Conservation (phyloP, 108 stramenopile genomes). For the Fragilariopsis cylindrus region DNA sequence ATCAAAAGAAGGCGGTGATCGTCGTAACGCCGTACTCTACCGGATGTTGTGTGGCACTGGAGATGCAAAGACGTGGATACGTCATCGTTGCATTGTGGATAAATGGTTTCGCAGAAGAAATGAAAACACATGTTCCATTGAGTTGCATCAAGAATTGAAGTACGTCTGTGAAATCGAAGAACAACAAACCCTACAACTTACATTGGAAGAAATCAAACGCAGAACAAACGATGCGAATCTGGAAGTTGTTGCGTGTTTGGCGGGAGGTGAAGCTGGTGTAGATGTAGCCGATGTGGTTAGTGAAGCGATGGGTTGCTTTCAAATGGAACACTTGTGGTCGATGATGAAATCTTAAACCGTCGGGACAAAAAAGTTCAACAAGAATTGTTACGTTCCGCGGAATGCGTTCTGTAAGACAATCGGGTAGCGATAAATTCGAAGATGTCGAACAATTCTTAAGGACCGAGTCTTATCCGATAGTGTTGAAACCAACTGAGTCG, state of each 20-base stretch:
- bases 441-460: constrained; percentile 72
- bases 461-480: constrained; percentile 70
- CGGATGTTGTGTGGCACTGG: constrained; percentile 80
- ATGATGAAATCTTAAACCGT: constrained; percentile 58
- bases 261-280: constrained; percentile 87
- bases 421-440: constrained; percentile 71
- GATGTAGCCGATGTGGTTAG: constrained; percentile 70
- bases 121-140: constrained; percentile 72
- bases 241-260: constrained; percentile 55
- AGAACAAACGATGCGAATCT: constrained; percentile 32
- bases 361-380: constrained; percentile 87
- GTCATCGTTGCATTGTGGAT: constrained; percentile 63
- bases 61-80: constrained; percentile 72
- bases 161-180: constrained; percentile 59
- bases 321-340: constrained; percentile 48
- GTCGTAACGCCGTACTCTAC: constrained; percentile 88
- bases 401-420: constrained; percentile 82
- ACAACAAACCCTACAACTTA: constrained; percentile 36
- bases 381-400: constrained; percentile 73
- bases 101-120: constrained; percentile 61
- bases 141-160: constrained; percentile 42
- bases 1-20: constrained; percentile 43
- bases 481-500: constrained; percentile 92
- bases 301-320: constrained; percentile 65
- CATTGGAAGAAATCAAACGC: constrained; percentile 23